Evolutionary conservation across 2,329 filamentous ascomycete species (phyloP).

Genomic region (Phoma herbarum): DNA sequence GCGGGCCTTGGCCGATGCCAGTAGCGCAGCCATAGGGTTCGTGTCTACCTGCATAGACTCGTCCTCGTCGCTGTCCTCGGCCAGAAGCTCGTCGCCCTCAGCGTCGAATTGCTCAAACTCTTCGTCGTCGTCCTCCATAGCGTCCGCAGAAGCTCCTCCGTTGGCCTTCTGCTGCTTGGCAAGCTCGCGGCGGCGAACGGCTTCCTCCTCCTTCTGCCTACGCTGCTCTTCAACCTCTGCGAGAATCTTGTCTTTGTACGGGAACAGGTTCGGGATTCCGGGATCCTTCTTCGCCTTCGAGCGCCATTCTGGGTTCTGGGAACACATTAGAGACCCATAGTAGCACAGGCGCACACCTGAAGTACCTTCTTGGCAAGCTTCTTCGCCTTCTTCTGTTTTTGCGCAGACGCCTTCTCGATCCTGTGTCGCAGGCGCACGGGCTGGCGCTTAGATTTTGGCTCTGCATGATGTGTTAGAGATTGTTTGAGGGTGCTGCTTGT

Average conservation of each 20-base stretch:
- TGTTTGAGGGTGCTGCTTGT: no score
- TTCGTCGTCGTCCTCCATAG: slow-evolving; percentile 48
- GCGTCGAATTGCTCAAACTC: slow-evolving; percentile 47
- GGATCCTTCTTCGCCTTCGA: slow-evolving; percentile 97
- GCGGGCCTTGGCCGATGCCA: slow-evolving; percentile 82
- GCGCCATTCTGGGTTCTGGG: slow-evolving; percentile 89
- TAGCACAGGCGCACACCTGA: not conserved
- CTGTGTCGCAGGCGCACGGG: slow-evolving; percentile 91
- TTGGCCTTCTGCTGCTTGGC: slow-evolving; percentile 60
- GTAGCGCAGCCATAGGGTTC: slow-evolving; percentile 90
- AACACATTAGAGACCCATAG: slow-evolving; percentile 28
- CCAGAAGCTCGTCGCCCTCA: slow-evolving; percentile 64
- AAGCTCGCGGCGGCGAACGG: slow-evolving; percentile 72
- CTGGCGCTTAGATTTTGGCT: slow-evolving; percentile 93
- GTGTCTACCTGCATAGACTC: slow-evolving; percentile 70
- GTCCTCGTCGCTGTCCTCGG: slow-evolving; percentile 63
- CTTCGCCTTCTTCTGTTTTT: slow-evolving; percentile 89
- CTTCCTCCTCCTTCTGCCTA: slow-evolving; percentile 80
- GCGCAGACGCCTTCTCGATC: slow-evolving; percentile 89
- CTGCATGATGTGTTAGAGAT: slow-evolving; percentile 57
- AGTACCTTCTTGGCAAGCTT: slow-evolving; percentile 84
- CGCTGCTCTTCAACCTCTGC: slow-evolving; percentile 93
- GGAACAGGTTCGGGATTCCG: slow-evolving; percentile 95
- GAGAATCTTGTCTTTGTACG: slow-evolving; percentile 95
- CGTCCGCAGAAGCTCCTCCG: slow-evolving; percentile 48